A percentile compares a stretch with the other conserved stretches of the same genome.
phyloP scores from a whole-genome alignment of 495 filamentous ascomycete species.

The Lasiosphaeriaceae sp. region DNA sequence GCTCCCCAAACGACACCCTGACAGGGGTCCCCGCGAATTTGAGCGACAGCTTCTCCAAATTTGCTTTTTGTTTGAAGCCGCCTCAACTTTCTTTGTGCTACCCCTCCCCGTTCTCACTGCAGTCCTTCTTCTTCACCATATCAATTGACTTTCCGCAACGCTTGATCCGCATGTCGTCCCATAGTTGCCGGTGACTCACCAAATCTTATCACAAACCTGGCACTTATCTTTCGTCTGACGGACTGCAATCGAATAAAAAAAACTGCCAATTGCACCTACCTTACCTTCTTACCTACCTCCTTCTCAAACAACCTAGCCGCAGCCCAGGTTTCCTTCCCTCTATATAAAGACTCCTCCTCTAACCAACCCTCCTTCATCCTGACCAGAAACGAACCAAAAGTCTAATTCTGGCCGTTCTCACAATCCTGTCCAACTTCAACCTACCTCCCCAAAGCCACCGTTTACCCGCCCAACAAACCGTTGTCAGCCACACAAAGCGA shows the following conservation, averaged over 20 bases:
- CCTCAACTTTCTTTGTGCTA: background rate
- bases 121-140: background rate
- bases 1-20: too few relatives aligned
- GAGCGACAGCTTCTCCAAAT: background rate
- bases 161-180: background rate
- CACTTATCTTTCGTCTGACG: slow-evolving; percentile 55
- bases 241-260: slow-evolving; percentile 51
- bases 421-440: too few relatives aligned
- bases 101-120: background rate
- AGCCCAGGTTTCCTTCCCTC: too few relatives aligned
- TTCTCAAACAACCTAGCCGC: too few relatives aligned
- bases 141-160: background rate
- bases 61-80: background rate
- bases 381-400: too few relatives aligned
- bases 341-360: too few relatives aligned
- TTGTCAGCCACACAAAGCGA: too few relatives aligned
- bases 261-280: too few relatives aligned
- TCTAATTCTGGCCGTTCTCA: too few relatives aligned
- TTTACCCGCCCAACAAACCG: background rate
- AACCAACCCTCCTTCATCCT: too few relatives aligned
- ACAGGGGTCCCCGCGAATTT: background rate
- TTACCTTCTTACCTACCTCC: too few relatives aligned
- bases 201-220: background rate
- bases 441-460: background rate
- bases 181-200: too few relatives aligned